A percentile compares a stretch with the other conserved stretches of the same genome.
Conservation (phyloP, 164 flowering plant species). For the Nymphaea colorata region DNA sequence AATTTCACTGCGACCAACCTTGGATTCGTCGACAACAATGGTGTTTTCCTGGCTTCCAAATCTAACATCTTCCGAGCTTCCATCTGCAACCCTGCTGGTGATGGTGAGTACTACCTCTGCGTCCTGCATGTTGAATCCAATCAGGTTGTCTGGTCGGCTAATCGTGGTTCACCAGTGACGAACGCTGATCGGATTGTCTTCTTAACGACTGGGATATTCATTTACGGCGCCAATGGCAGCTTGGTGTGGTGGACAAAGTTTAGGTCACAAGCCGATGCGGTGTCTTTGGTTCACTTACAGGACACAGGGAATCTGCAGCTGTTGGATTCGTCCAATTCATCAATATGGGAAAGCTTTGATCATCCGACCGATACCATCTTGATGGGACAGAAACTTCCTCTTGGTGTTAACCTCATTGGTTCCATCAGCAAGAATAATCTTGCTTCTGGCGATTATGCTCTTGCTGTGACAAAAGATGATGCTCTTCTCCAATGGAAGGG, state of each 20-base stretch:
- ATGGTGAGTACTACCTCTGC: conserved; percentile 42
- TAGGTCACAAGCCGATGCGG: not conserved
- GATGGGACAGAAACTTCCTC: conserved; percentile 39
- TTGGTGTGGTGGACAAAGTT: conserved; percentile 44
- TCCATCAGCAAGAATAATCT: conserved; percentile 24
- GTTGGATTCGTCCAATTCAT: not conserved
- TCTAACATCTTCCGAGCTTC: conserved; percentile 53
- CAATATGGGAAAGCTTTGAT: conserved; percentile 13
- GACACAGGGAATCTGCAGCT: conserved; percentile 7
- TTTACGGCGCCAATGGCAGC: conserved; percentile 23
- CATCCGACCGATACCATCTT: conserved; percentile 15
- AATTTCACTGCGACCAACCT: conserved; percentile 56
- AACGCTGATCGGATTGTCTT: conserved; percentile 37
- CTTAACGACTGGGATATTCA: conserved; percentile 32
- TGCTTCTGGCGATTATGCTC: conserved; percentile 37
- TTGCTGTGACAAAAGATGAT: conserved; percentile 29
- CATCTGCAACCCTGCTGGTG: conserved; percentile 39
- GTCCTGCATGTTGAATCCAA: conserved; percentile 48
- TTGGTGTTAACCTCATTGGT: conserved; percentile 23
- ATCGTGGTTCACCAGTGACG: conserved; percentile 47
- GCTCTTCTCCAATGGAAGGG: conserved; percentile 47
- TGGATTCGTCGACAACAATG: conserved; percentile 33
- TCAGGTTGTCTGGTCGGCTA: conserved; percentile 69
- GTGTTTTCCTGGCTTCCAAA: conserved; percentile 52
- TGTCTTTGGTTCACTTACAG: conserved; percentile 1